Base-by-base conservation (phyloP, 345 rosid genomes). In the Euphorbia pulcherrima region DNA sequence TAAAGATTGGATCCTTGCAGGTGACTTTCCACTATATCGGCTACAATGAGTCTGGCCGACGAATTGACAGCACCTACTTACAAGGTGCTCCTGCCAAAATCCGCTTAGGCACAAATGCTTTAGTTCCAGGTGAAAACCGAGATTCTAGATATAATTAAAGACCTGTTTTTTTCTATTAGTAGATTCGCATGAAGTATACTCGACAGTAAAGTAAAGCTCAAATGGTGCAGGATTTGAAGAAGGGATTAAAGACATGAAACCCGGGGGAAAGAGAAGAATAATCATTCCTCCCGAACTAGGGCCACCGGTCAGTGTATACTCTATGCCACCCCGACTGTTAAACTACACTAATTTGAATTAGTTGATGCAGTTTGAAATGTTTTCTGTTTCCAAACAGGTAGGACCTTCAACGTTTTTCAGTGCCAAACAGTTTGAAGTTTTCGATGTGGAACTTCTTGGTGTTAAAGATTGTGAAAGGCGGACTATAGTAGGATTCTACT, bases 341-440 rank as follows among this genome's bases (percentile, higher is more conserved):
- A 8, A 8, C 23, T 53, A 16, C 52, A 48, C 7, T 33, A 2
- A 33, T 33, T 33, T 33, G 37, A 7, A 2, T 33, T 33, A 2
- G 37, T 33, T 33, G 37, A 3, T 2, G 37, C 7, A 44, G 1
- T 44, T 44, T 12, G 13, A 2, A 44, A 46, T 44, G 29, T 6
- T 23, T 44, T 61, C 29, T 62, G 50, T 46, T 29, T 62, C 26
- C 26, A 51, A 57, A 64, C 82, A 94, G 97, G 97, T 91, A 23
- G 99, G 97, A 24, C 97, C 97, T 64, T 89, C 99, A 0, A 93
- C 99, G 18, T 93, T 93, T 83, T 93, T 93, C 83, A 93, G 97
- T 81, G 78, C 99, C 4, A 93, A 90, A 76, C 96, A 90, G 60
- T 90, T 90, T 2, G 97, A 89, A 78, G 97, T 93, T 68, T 93